Base-by-base conservation (phyloP, 352 stramenopile species). In the Phytophthora crassamura region DNA sequence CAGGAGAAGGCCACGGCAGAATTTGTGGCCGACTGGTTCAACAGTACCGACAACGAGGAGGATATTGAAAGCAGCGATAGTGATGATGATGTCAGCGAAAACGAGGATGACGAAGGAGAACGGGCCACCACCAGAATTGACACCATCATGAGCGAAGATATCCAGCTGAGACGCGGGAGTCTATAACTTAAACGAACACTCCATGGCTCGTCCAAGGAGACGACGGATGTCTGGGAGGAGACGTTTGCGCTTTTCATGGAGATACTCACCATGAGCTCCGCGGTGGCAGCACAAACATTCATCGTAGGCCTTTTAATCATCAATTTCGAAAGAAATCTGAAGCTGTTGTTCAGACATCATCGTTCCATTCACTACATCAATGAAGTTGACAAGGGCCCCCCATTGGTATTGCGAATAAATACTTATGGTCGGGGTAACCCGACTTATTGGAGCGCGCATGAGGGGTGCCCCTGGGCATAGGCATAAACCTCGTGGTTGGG, bases 201-300 rank as follows among this genome's bases (percentile, higher is more conserved):
- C 4, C 28, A 33, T 16, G 52, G 65, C 15, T 53, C 55, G 22
- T 55, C 65, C 11, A 18, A 38, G 11, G 68, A 76, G 38, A 50
- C n/a, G 0, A 73, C 64, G 51, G 22, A 47, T 18, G 20, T 43
- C 25, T 89, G 80, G 77, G 64, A 74, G 16, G 62, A 75, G 12
- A 69, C 77, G 0, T 89, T 86, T 32, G 69, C 53, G 3, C 60
- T 82, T 16, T 84, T 89, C 35, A 69, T 82, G 47, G 73, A 87
- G 51, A 53, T 87, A 63, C 50, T 87, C 8, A 79, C 59, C n/a
- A 65, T 82, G 46, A 58, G 66, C 18, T 32, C 45, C 6, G 40
- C 50, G 38, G 34, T 45, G 1, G 39, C n/a, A 10, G 14, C 25
- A 5, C 35, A 36, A 20, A 8, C 2, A 32, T 4, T 32, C 28